Percentiles rank a stretch among this genome's conserved stretches.
Conservation (phyloP, 768 basidiomycete species). For the Hygrophoropsis aurantiaca region DNA sequence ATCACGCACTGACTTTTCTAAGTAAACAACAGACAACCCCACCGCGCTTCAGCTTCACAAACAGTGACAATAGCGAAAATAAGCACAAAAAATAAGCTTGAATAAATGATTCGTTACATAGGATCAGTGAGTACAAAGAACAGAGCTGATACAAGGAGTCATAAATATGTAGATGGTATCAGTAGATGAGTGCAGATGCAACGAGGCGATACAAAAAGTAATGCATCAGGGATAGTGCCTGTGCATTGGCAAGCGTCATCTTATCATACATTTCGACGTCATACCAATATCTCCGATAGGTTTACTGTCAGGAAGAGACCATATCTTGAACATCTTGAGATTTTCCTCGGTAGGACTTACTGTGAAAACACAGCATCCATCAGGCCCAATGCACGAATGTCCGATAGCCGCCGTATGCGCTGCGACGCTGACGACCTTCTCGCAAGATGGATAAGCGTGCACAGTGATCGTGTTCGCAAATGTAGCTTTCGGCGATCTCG, state of each 20-base stretch:
- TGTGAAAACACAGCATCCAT: slow-evolving; percentile 63
- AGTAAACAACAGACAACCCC: too few species aligned
- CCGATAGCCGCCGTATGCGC: slow-evolving; percentile 57
- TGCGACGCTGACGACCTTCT: slow-evolving; percentile 49
- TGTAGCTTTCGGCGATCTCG: slow-evolving; percentile 19
- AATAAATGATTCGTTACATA: too few species aligned
- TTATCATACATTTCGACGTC: slow-evolving; percentile 22
- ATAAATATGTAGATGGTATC: not conserved
- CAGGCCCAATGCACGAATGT: slow-evolving; percentile 63
- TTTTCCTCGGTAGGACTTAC: slow-evolving; percentile 64
- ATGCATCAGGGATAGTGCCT: slow-evolving; percentile 3
- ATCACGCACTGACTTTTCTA: too few species aligned
- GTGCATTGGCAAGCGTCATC: slow-evolving; percentile 15
- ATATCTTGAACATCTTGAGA: slow-evolving; percentile 75
- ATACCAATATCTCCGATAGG: slow-evolving; percentile 21
- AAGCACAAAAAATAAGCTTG: too few species aligned
- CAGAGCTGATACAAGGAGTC: too few species aligned
- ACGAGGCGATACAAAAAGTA: slow-evolving; percentile 1
- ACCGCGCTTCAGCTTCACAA: too few species aligned
- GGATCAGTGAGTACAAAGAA: too few species aligned
- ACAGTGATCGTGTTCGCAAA: slow-evolving; percentile 47
- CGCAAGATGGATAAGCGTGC: slow-evolving; percentile 54
- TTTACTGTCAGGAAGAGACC: slow-evolving; percentile 34
- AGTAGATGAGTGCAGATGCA: too few species aligned
- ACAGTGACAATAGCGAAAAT: too few species aligned